Base-by-base conservation (phyloP, 148 eudicot genomes). In the Vaccinium darrowii region DNA sequence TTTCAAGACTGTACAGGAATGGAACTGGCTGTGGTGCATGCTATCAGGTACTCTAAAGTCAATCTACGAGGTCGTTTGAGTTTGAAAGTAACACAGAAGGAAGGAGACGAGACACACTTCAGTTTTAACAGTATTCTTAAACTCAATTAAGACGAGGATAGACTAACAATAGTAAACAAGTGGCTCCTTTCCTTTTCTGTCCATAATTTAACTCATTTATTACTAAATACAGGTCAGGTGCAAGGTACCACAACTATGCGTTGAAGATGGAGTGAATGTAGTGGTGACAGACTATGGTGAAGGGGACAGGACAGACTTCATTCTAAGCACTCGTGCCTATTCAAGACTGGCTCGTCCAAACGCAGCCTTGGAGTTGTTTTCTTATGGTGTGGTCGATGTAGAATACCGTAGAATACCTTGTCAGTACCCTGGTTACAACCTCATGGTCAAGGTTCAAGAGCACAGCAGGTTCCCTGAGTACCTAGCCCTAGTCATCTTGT, bases 11-110 rank as follows among this genome's bases (percentile, higher is more conserved):
- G 25, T 94, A 81, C 88, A 86, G 82, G 88, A 81, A 90, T 79
- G 95, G 98, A 8, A 85, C 88, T 84, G 92, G 93, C 71, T 94
- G 98, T 82, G 98, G 98, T 54, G 90, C 95, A 27, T 94, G 98
- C 84, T 94, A 94, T 83, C 92, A 93, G 92, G 98, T 93, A 86
- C 39, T 25, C 18, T 36, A 62, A 39, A 80, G 52, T 65, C 58
- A 82, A 80, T 36, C 82, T 65, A 52, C 18, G 49, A 12, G 30
- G 14, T 74, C 25, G 78, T 13, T 49, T 50, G 15, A n/a, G 57
- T 49, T 21, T 21, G 80, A 50, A 50, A 50, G 16, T 3, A 23
- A 9, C 52, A 76, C 21, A 43, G 7, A 76, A 13, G 13, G 8
- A 33, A 18, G 5, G 63, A 43, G 47, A 14, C 3, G 27, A 19